Base-by-base conservation (phyloP, 345 rosid species). In the Capsella bursapastoris region DNA sequence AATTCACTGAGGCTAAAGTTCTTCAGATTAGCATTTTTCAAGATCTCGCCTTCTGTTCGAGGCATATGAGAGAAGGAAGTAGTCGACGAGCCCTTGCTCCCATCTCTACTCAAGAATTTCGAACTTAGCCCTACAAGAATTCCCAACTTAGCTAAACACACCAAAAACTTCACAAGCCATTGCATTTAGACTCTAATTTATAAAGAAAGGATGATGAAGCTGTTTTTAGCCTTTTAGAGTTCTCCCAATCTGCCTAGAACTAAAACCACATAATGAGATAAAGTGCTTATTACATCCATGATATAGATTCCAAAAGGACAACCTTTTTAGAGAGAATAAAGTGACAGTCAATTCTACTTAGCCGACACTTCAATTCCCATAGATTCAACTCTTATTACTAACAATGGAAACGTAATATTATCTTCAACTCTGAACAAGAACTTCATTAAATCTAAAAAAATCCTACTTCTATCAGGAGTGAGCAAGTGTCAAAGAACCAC, bases 41-140 rank as follows among this genome's bases (percentile, higher is more conserved):
- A 83, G 71, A 95, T 92, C 86, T 92, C 98, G 11, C 91, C 97
- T 84, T 95, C 97, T 38, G 89, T 90, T 51, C 98, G 74, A 50
- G 97, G 90, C 73, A 92, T 82, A 71, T 74, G 84, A 38, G 97
- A 87, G 72, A 80, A 72, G 1, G 96, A 91, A 66, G 77, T 53
- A 8, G 87, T 27, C 29, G 89, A 82, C 14, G 95, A 88, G 6
- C 50, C 73, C 63, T 86, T 85, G 80, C 91, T 81, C n/a, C 72
- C 91, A 79, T 83, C 84, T 67, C 83, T 81, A 70, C 97, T 86
- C 38, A 59, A 80, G 82, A 51, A 72, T 53, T 67, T 91, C 6
- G 95, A 87, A 81, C 73, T 89, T 76, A 88, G 65, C 72, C 92
- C 98, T 93, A 67, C 75, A 65, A 64, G 0, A 68, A 67, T 12